Base-by-base conservation (phyloP, 148 eudicot species). In the Nepenthes mirabilis region DNA sequence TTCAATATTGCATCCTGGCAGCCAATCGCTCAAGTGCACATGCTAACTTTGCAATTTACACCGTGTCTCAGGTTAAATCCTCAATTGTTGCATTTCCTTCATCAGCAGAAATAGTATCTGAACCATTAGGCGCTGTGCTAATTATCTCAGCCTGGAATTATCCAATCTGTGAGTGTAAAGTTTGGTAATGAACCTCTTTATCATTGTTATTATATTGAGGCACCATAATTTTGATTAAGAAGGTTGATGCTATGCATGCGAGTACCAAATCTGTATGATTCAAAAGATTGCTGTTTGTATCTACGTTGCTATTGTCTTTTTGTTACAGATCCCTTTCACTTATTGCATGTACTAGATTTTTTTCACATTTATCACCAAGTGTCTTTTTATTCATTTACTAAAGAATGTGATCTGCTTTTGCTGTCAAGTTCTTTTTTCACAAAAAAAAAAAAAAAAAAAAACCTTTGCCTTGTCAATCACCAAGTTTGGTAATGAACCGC, bases 11-110 rank as follows among this genome's bases (percentile, higher is more conserved):
- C n/a, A 34, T 53, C 55, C 48, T 32, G 51, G 35, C 52, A 33
- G 36, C 13, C 3, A 5, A 49, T 49, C 12, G 32, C 40, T 58
- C 23, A 51, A 33, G 35, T 33, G 9, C 9, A 32, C 34, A 48
- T 43, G 52, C 6, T 5, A 11, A 34, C 34, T 36, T 55, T n/a
- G 14, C 36, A 33, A 49, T 36, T 14, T 7, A 36, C 47, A 8
- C 43, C 33, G 43, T 43, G 32, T 67, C 59, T 36, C 84, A 80
- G 84, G 81, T 60, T 34, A 74, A 74, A 60, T 59, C 81, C 12
- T 14, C 76, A 37, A 43, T 71, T 14, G 48, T 64, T 1, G 58
- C 63, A 13, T 71, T 57, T 32, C 69, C 69, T 6, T 66, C 69
- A 23, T 57, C 62, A 0, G 69, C 56, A 14, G 69, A 66, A 49